Percentiles rank a stretch among this genome's conserved stretches.
These are phyloP conservation scores for Phaeosphaeriaceae sp. DNA, from an alignment of 2,329 filamentous ascomycete species.

Conservation along the genomic window DNA sequence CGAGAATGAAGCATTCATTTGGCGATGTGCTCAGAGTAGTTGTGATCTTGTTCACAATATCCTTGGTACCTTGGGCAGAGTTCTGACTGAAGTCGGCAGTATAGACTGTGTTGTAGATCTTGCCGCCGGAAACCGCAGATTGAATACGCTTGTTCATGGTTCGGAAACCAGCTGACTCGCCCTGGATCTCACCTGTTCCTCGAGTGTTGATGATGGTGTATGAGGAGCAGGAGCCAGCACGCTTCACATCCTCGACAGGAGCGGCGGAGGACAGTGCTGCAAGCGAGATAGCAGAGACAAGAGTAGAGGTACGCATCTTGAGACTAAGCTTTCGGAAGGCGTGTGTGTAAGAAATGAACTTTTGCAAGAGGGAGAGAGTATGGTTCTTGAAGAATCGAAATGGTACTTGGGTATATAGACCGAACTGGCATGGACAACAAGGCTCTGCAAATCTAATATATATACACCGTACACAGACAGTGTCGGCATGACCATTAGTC, in stretches of 20 bases:
- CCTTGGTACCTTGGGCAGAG: conserved; percentile 32
- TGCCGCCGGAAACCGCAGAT: conserved; percentile 38
- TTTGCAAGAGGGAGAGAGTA: not conserved
- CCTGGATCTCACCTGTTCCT: conserved; percentile 26
- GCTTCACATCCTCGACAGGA: conserved; percentile 13
- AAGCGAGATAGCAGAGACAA: conserved; percentile 14
- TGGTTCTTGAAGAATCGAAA: not conserved
- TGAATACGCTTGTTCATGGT: conserved; percentile 43
- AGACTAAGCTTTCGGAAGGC: not conserved
- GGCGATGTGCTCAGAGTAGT: conserved; percentile 29
- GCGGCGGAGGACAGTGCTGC: conserved; percentile 16
- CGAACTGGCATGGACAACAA: not conserved
- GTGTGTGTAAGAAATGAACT: not conserved
- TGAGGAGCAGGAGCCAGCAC: conserved; percentile 20
- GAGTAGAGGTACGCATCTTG: conserved; percentile 17
- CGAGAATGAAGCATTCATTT: conserved; percentile 45
- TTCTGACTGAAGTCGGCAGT: conserved; percentile 36
- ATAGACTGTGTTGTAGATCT: conserved; percentile 47
- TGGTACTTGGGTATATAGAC: not conserved
- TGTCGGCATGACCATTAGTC: not conserved
- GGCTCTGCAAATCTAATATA: not conserved
- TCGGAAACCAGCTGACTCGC: conserved; percentile 31
- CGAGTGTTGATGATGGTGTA: conserved; percentile 35
- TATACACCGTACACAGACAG: not conserved
- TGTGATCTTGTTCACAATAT: conserved; percentile 45